Evolutionary conservation across 257 asterid genomes (phyloP).

Genomic region (Sherardia arvensis): DNA sequence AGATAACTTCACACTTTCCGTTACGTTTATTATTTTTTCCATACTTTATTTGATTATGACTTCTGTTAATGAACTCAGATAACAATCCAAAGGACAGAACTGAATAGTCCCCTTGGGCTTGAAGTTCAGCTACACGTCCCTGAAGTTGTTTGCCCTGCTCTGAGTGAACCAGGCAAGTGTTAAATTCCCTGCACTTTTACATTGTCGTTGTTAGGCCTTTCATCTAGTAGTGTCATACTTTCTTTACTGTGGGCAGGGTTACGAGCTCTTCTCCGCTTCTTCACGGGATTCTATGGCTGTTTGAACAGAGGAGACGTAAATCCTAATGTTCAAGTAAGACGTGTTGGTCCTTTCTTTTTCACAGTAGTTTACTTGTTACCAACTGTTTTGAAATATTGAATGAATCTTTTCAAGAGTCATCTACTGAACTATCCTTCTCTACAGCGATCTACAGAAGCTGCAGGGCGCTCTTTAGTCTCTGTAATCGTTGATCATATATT

Average conservation of each 20-base stretch:
- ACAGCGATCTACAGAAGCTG: constrained; percentile 87
- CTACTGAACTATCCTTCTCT: constrained; percentile 23
- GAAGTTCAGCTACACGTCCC: constrained; percentile 84
- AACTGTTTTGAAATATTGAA: neutral
- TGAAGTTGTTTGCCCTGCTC: constrained; percentile 92
- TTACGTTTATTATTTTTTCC: neutral
- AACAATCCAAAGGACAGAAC: constrained; percentile 87
- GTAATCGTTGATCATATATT: constrained; percentile 85
- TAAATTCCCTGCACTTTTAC: neutral
- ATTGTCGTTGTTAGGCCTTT: neutral
- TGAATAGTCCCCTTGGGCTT: constrained; percentile 81
- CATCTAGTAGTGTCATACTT: constrained; percentile 8
- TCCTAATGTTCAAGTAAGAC: constrained; percentile 62
- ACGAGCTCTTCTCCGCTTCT: constrained; percentile 97
- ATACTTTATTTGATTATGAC: neutral
- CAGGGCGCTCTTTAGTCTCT: constrained; percentile 89
- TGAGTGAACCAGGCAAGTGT: constrained; percentile 91
- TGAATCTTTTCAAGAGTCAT: constrained; percentile 9
- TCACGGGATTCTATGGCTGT: constrained; percentile 84
- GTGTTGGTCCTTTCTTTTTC: neutral
- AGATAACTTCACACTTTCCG: constrained; percentile 4
- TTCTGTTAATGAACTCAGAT: constrained; percentile 46
- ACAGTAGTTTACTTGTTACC: neutral
- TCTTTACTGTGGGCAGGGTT: constrained; percentile 46
- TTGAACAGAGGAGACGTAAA: constrained; percentile 89